Evolutionary conservation across 306 rosid genomes (phyloP).

Genomic region (Lagenaria siceraria): DNA sequence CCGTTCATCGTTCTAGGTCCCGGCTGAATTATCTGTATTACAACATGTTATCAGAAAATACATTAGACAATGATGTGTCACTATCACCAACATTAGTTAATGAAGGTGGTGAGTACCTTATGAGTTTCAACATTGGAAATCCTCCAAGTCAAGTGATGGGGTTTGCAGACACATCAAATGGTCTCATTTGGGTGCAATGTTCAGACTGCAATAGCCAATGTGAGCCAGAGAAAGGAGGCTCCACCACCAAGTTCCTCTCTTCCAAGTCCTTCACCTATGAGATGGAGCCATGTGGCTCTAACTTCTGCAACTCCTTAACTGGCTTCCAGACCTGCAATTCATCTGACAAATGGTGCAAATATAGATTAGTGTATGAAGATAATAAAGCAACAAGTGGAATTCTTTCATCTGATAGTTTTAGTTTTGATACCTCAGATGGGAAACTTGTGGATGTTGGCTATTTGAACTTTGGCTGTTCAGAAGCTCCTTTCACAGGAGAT

Average conservation of each 20-base stretch:
- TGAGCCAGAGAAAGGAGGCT: neutral
- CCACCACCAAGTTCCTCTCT: neutral
- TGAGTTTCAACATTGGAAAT: slow-evolving; percentile 8
- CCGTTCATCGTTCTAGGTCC: slow-evolving; percentile 1
- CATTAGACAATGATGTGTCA: neutral
- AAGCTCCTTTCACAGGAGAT: neutral
- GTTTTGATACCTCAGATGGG: slow-evolving; percentile 1
- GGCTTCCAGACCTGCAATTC: neutral
- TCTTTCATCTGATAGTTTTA: slow-evolving; percentile 10
- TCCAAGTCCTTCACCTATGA: slow-evolving; percentile 2
- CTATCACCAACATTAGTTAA: neutral
- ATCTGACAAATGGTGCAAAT: neutral
- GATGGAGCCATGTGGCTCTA: slow-evolving; percentile 6
- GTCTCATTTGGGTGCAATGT: slow-evolving; percentile 12
- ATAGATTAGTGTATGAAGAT: neutral
- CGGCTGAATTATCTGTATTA: neutral
- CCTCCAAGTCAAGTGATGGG: slow-evolving; percentile 8
- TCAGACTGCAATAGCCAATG: neutral
- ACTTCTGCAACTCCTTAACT: slow-evolving; percentile 3
- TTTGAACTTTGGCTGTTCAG: slow-evolving; percentile 13
- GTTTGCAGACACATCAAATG: slow-evolving; percentile 5
- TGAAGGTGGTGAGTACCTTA: neutral
- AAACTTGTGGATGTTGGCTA: slow-evolving; percentile 6
- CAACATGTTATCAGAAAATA: neutral
- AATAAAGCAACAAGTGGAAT: slow-evolving; percentile 1